Evolutionary conservation across 2,329 filamentous ascomycete genomes (phyloP).

Genomic region (Alternaria gaisen): DNA sequence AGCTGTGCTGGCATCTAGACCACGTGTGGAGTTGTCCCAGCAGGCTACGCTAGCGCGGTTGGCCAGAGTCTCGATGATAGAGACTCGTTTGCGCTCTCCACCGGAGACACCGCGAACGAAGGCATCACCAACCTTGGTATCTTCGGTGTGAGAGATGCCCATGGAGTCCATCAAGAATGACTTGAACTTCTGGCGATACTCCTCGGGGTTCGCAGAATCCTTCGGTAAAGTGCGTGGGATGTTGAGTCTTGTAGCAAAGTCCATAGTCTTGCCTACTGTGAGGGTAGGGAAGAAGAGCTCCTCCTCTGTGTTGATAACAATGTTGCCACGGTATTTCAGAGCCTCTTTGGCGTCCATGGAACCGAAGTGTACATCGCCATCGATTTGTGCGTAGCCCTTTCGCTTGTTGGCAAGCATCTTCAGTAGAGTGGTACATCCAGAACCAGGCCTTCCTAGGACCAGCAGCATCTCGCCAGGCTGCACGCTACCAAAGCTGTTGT

Average conservation of each 20-base stretch:
- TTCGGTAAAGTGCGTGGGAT: conserved; percentile 64
- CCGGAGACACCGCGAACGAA: conserved; percentile 73
- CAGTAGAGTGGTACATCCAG: conserved; percentile 66
- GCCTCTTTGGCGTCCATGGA: conserved; percentile 76
- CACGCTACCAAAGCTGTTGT: conserved; percentile 71
- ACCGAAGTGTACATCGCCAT: conserved; percentile 60
- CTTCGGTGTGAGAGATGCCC: conserved; percentile 61
- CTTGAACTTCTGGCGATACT: conserved; percentile 58
- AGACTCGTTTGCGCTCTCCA: conserved; percentile 74
- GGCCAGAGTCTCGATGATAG: conserved; percentile 71
- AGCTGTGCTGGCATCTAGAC: conserved; percentile 53
- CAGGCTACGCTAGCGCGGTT: conserved; percentile 65
- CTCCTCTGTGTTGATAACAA: conserved; percentile 70
- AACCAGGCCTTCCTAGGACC: conserved; percentile 71
- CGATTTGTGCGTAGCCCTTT: conserved; percentile 75
- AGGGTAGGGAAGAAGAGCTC: conserved; percentile 63
- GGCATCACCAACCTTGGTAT: conserved; percentile 74
- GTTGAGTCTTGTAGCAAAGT: conserved; percentile 67
- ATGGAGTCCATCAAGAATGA: conserved; percentile 62
- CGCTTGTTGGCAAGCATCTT: conserved; percentile 65
- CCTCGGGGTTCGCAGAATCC: conserved; percentile 54
- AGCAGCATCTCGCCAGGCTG: conserved; percentile 76
- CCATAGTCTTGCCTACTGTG: conserved; percentile 62
- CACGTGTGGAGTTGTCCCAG: conserved; percentile 57
- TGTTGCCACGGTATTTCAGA: conserved; percentile 78